phyloP scores from a whole-genome alignment of 2,329 filamentous ascomycete genomes.

The Gliomastix tumulicola region DNA sequence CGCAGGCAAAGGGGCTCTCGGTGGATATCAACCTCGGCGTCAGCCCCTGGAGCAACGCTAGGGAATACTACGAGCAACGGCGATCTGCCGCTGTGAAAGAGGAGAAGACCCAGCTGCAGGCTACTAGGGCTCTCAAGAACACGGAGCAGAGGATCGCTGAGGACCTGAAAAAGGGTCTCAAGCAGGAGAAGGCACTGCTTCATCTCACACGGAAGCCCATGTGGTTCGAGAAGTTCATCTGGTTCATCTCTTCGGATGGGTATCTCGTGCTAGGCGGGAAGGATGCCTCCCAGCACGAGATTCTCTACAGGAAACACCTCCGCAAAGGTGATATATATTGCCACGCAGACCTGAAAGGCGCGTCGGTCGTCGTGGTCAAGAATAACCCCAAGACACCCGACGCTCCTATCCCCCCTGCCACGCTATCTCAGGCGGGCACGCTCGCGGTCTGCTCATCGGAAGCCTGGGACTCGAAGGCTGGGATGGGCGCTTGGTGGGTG shows the following conservation, averaged over 20 bases:
- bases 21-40: conserved; percentile 82
- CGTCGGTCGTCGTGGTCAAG: conserved; percentile 81
- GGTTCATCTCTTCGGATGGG: conserved; percentile 92
- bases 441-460: conserved; percentile 77
- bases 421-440: conserved; percentile 82
- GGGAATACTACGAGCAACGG: conserved; percentile 87
- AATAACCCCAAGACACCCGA: conserved; percentile 73
- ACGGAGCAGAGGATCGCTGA: conserved; percentile 82
- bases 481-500: conserved; percentile 96
- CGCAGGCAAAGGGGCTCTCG: conserved; percentile 47
- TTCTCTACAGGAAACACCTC: conserved; percentile 80
- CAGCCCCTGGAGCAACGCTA: conserved; percentile 82
- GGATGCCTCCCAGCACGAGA: conserved; percentile 84
- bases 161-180: conserved; percentile 80
- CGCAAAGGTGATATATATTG: conserved; percentile 88
- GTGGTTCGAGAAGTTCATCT: conserved; percentile 97
- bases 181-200: conserved; percentile 84
- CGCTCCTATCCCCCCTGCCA: conserved; percentile 85
- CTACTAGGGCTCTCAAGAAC: conserved; percentile 76
- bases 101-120: conserved; percentile 77
- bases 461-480: conserved; percentile 94
- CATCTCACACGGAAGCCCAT: conserved; percentile 75
- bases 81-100: conserved; percentile 79
- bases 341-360: conserved; percentile 81
- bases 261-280: conserved; percentile 87